Conservation (phyloP, 306 rosid species). For the Pyrus betulifolia region DNA sequence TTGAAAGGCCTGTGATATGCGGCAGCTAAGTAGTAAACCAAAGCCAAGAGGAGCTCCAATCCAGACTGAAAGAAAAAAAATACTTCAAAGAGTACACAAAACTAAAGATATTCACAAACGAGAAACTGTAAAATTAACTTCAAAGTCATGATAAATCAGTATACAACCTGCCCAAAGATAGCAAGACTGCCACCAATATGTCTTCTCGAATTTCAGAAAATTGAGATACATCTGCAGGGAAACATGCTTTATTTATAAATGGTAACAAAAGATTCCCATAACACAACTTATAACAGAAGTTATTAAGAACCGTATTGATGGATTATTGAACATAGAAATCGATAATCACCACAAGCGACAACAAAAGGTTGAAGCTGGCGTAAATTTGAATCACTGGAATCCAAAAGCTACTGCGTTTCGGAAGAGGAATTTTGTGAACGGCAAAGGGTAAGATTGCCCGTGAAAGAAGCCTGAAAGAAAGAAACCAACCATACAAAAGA, state of each 20-base stretch:
- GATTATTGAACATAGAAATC: constrained; percentile 1
- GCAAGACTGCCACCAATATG: constrained; percentile 80
- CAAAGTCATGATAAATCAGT: constrained; percentile 15
- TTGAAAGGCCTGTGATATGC: constrained; percentile 75
- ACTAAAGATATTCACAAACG: background rate
- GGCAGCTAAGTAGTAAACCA: constrained; percentile 83
- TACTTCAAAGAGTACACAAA: background rate
- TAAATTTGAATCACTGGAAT: constrained; percentile 80
- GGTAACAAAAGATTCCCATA: background rate
- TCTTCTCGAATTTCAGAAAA: constrained; percentile 47
- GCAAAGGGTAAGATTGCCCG: constrained; percentile 59
- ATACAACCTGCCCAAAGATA: constrained; percentile 81
- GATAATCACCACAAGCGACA: constrained; percentile 61
- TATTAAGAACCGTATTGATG: background rate
- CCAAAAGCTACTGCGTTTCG: constrained; percentile 91
- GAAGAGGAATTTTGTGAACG: constrained; percentile 70
- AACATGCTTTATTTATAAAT: background rate
- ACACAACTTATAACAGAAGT: background rate
- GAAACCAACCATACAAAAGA: constrained; percentile 13
- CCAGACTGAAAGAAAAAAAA: constrained; percentile 70
- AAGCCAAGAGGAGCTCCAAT: constrained; percentile 86
- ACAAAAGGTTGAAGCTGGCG: constrained; percentile 79
- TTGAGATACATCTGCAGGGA: constrained; percentile 46
- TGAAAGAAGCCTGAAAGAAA: constrained; percentile 61
- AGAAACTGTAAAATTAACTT: background rate